These are phyloP conservation scores for Caulochytrium protostelioides DNA, from an alignment of 371 early-diverging fungal species.

Conservation along the genomic window DNA sequence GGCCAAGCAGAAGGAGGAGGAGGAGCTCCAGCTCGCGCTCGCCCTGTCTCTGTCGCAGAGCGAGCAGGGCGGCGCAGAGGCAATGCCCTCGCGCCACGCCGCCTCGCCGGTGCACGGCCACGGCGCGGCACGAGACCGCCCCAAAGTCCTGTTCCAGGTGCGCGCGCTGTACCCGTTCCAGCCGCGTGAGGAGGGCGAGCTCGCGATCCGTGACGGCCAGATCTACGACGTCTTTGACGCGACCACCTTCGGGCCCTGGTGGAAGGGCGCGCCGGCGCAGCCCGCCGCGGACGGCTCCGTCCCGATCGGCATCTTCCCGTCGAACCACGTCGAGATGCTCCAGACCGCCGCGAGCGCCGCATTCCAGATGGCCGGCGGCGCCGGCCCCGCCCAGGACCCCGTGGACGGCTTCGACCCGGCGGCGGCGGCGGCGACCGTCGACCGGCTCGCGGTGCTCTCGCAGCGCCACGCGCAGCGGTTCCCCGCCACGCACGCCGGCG, in stretches of 20 bases:
- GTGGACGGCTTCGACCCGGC: too few relatives aligned
- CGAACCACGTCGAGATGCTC: slow-evolving; percentile 55
- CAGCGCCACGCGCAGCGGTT: too few relatives aligned
- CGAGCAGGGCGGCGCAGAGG: slow-evolving; percentile 15
- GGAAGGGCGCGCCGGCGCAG: too few relatives aligned
- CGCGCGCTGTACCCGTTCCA: slow-evolving; percentile 66
- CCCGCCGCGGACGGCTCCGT: slow-evolving; percentile 44
- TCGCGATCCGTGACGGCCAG: slow-evolving; percentile 54
- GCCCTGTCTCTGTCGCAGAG: slow-evolving; percentile 65
- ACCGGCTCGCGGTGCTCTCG: too few relatives aligned
- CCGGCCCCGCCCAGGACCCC: too few relatives aligned
- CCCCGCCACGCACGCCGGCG: too few relatives aligned
- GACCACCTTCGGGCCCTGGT: slow-evolving; percentile 72
- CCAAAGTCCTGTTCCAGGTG: slow-evolving; percentile 35
- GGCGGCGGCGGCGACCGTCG: too few relatives aligned
- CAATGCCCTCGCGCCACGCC: slow-evolving; percentile 4
- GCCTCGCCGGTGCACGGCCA: slow-evolving; percentile 1
- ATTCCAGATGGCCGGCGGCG: too few relatives aligned
- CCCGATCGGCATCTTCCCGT: slow-evolving; percentile 61
- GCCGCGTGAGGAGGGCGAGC: slow-evolving; percentile 59
- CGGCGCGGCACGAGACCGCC: neutral
- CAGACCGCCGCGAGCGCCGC: too few relatives aligned
- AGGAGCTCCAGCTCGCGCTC: slow-evolving; percentile 71
- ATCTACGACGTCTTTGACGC: slow-evolving; percentile 53
- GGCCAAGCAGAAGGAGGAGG: slow-evolving; percentile 65